Percentiles rank a stretch among this genome's conserved stretches.
phyloP scores from a whole-genome alignment of 1,139 yeast genomes.

The Hyphopichia wangnamkhiaoensis region DNA sequence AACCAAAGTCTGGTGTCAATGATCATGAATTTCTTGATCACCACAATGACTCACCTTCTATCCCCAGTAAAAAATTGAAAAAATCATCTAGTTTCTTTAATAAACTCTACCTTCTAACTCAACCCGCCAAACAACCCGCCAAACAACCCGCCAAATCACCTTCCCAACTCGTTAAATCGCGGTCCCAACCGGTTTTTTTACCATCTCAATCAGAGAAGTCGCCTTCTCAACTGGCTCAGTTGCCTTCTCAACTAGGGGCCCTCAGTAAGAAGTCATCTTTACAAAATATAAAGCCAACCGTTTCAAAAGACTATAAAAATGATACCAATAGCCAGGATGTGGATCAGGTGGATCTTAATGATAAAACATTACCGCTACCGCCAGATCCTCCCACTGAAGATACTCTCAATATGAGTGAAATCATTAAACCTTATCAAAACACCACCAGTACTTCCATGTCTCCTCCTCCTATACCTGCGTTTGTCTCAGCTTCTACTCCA shows the following conservation, averaged over 20 bases:
- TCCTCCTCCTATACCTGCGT: too few species aligned
- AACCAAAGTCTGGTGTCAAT: background rate
- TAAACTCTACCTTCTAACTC: background rate
- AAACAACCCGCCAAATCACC: background rate
- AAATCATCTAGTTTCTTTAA: conserved; percentile 1
- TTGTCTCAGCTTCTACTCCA: background rate
- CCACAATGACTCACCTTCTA: too few species aligned
- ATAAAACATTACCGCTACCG: too few species aligned
- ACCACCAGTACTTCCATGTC: too few species aligned
- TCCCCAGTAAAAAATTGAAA: background rate
- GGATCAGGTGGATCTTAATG: background rate
- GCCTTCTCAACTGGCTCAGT: background rate
- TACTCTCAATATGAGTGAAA: background rate
- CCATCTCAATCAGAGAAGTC: background rate
- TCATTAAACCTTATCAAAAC: conserved; percentile 1
- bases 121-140: background rate
- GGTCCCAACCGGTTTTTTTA: background rate
- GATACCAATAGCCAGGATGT: too few species aligned
- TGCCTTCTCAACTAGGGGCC: background rate
- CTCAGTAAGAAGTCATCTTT: background rate
- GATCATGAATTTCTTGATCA: too few species aligned
- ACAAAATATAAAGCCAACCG: background rate
- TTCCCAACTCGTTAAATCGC: background rate
- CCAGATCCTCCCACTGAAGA: background rate
- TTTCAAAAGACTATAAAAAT: too few species aligned